A percentile compares a stretch with the other conserved stretches of the same genome.
Evolutionary conservation across 768 basidiomycete species (phyloP).

Genomic region (Termitomyces sp.): DNA sequence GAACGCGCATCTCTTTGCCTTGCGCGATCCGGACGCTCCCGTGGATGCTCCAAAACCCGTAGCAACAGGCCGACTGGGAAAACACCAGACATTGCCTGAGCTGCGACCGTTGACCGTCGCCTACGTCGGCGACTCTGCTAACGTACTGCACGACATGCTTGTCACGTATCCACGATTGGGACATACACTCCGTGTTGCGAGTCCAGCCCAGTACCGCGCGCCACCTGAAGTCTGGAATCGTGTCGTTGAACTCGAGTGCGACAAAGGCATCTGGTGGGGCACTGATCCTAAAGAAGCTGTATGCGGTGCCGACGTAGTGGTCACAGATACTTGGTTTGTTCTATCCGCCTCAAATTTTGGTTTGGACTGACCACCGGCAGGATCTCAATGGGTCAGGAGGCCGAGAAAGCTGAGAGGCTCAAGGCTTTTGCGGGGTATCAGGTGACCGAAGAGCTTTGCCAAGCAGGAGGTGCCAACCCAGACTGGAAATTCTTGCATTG

Average conservation of each 20-base stretch:
- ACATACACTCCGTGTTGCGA: slow-evolving; percentile 79
- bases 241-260: slow-evolving; percentile 69
- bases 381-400: slow-evolving; percentile 99
- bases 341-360: neutral
- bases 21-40: slow-evolving; percentile 7
- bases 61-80: slow-evolving; percentile 1
- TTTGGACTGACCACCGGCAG: slow-evolving; percentile 28
- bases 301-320: slow-evolving; percentile 84
- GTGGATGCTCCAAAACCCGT: neutral
- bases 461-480: slow-evolving; percentile 72
- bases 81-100: slow-evolving; percentile 26
- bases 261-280: slow-evolving; percentile 69
- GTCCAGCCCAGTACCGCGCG: slow-evolving; percentile 69
- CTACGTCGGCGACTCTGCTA: slow-evolving; percentile 92
- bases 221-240: slow-evolving; percentile 75
- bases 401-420: slow-evolving; percentile 81
- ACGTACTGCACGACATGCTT: slow-evolving; percentile 96
- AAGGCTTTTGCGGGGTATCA: slow-evolving; percentile 90
- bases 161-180: slow-evolving; percentile 92
- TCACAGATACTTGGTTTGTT: slow-evolving; percentile 92
- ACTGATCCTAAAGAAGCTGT: slow-evolving; percentile 84
- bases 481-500: slow-evolving; percentile 97
- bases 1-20: slow-evolving; percentile 48
- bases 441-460: slow-evolving; percentile 84
- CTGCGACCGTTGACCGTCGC: slow-evolving; percentile 83